phyloP scores from a whole-genome alignment of 441 rosid genomes.

The Metrosideros polymorpha region DNA sequence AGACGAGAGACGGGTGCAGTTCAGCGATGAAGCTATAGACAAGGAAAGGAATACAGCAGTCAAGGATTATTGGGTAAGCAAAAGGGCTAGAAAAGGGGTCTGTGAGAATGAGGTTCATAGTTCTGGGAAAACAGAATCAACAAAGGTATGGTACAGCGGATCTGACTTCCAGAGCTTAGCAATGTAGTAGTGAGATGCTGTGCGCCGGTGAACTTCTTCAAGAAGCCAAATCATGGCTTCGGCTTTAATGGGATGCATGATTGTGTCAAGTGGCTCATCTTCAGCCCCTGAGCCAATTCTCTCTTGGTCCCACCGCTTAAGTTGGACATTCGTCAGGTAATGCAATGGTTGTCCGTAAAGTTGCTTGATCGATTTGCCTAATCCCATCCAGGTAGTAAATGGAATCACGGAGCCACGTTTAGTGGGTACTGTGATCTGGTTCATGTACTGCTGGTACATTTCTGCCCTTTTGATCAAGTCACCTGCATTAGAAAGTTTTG shows the following conservation, averaged over 20 bases:
- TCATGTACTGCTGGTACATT: constrained; percentile 86
- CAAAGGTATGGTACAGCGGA: constrained; percentile 37
- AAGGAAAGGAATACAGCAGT: not conserved
- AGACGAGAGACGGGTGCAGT: not conserved
- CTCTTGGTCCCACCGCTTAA: constrained; percentile 67
- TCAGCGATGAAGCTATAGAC: not conserved
- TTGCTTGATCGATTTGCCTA: constrained; percentile 62
- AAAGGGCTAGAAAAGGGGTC: not conserved
- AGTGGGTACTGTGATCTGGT: constrained; percentile 41
- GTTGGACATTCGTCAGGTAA: constrained; percentile 64
- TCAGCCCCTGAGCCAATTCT: constrained; percentile 45
- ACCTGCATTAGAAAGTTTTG: constrained; percentile 20
- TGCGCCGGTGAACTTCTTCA: constrained; percentile 67
- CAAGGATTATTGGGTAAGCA: not conserved
- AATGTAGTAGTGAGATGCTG: constrained; percentile 51
- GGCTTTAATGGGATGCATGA: constrained; percentile 76
- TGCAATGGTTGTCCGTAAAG: constrained; percentile 81
- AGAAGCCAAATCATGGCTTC: constrained; percentile 82
- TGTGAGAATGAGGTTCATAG: not conserved
- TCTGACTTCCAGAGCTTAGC: constrained; percentile 67
- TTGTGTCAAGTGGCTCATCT: constrained; percentile 37
- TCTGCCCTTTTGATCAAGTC: constrained; percentile 49
- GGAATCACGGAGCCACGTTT: constrained; percentile 69
- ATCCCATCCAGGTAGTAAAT: constrained; percentile 60
- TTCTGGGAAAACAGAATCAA: constrained; percentile 49